Evolutionary conservation across 2,329 filamentous ascomycete genomes (phyloP).

Genomic region (Aspergillus ochraceus): DNA sequence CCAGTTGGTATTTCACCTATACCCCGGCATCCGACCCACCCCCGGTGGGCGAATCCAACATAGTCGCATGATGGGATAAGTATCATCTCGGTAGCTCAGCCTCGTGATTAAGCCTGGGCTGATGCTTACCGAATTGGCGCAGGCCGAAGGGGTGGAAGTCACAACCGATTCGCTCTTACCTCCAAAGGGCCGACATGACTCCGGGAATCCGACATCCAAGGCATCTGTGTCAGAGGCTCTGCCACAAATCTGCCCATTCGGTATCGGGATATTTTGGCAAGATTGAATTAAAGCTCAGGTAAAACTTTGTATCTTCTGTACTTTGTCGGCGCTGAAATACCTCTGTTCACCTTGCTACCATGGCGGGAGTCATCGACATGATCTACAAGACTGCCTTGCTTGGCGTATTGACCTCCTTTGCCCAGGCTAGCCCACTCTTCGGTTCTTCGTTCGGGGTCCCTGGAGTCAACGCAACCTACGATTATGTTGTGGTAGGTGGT

Average conservation of each 20-base stretch:
- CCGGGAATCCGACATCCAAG: background rate
- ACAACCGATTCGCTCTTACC: background rate
- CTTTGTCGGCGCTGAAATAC: background rate
- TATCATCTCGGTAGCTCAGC: too few species aligned
- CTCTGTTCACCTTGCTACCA: background rate
- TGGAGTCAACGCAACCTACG: background rate
- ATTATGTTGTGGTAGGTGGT: conserved; percentile 4
- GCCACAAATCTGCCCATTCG: too few species aligned
- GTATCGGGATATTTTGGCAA: too few species aligned
- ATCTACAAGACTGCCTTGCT: background rate
- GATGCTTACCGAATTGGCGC: background rate
- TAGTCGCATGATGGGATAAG: too few species aligned
- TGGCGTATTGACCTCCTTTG: background rate
- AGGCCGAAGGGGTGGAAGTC: background rate
- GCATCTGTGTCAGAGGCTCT: background rate
- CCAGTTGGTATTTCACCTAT: background rate
- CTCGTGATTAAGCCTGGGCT: background rate
- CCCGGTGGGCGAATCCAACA: too few species aligned
- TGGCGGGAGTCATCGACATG: background rate
- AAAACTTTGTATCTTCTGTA: background rate
- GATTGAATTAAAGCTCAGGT: too few species aligned
- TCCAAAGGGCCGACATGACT: background rate
- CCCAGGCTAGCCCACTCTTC: background rate
- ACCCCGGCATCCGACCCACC: background rate
- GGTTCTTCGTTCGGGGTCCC: conserved; percentile 3